phyloP scores from a whole-genome alignment of 2,329 filamentous ascomycete species.

The Biscogniauxia marginata region DNA sequence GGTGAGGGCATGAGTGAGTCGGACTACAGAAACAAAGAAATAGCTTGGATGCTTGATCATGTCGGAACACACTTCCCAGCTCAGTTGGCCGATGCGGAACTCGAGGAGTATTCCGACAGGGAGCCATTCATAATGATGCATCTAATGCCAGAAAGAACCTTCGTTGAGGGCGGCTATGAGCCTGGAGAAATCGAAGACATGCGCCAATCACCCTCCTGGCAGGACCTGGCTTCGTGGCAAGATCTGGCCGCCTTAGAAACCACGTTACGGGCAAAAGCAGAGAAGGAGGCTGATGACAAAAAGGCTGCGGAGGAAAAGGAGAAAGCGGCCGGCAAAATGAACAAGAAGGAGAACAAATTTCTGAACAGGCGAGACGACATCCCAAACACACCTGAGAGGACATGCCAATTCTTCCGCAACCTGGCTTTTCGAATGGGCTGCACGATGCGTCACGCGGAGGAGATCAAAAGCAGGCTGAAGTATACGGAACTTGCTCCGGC shows the following conservation, averaged over 20 bases:
- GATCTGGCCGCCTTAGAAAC: conserved; percentile 14
- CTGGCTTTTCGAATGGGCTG: conserved; percentile 41
- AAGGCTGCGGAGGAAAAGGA: not conserved
- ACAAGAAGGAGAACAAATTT: too few species aligned
- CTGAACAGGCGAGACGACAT: not conserved
- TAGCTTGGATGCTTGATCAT: conserved; percentile 19
- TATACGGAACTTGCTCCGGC: conserved; percentile 6
- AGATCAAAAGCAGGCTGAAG: conserved; percentile 22
- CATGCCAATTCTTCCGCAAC: conserved; percentile 31
- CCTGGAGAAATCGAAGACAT: conserved; percentile 4
- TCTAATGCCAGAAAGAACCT: conserved; percentile 15
- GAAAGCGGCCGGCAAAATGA: too few species aligned
- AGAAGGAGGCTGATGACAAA: not conserved
- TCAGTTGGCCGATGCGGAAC: conserved; percentile 12
- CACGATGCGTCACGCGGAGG: conserved; percentile 29
- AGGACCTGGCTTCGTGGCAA: conserved; percentile 27
- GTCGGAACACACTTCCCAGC: conserved; percentile 7
- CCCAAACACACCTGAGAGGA: conserved; percentile 24
- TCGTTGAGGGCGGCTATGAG: not conserved
- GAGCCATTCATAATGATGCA: conserved; percentile 10
- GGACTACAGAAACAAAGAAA: conserved; percentile 4
- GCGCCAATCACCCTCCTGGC: conserved; percentile 23
- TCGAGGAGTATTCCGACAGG: not conserved
- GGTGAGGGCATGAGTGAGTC: not conserved
- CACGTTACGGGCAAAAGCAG: not conserved